Evolutionary conservation across 148 eudicot species (phyloP).

Genomic region (Pharnaceum exiguum): DNA sequence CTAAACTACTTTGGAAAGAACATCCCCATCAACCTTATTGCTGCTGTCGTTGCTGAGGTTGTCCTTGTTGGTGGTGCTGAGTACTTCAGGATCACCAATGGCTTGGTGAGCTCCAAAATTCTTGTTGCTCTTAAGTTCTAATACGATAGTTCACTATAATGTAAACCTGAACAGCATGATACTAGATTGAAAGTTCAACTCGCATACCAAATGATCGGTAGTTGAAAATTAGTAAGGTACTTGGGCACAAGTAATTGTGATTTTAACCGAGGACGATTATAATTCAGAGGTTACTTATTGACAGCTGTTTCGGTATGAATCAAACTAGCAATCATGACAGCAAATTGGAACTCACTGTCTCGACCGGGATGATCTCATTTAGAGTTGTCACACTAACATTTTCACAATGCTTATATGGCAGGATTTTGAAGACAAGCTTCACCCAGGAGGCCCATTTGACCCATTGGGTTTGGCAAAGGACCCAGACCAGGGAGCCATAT

Average conservation of each 20-base stretch:
- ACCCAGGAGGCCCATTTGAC: constrained; percentile 98
- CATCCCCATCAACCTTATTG: constrained; percentile 78
- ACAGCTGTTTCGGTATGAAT: too few relatives aligned
- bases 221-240: too few relatives aligned
- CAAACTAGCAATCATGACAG: too few relatives aligned
- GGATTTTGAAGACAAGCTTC: constrained; percentile 91
- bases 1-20: constrained; percentile 91
- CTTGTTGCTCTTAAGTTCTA: background rate
- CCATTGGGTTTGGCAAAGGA: constrained; percentile 90
- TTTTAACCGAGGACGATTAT: too few relatives aligned
- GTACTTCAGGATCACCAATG: constrained; percentile 91
- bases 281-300: too few relatives aligned
- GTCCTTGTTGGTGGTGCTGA: constrained; percentile 98
- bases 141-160: too few relatives aligned
- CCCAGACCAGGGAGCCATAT: constrained; percentile 91
- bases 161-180: too few relatives aligned
- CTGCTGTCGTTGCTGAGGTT: constrained; percentile 83
- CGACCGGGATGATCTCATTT: too few relatives aligned
- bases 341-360: too few relatives aligned
- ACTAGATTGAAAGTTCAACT: too few relatives aligned
- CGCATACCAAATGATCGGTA: too few relatives aligned
- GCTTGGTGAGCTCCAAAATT: constrained; percentile 50
- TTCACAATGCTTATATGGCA: constrained; percentile 4
- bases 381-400: background rate
- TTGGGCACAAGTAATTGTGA: too few relatives aligned